phyloP scores from a whole-genome alignment of 2,329 filamentous ascomycete genomes.

The Drechslerella stenobrocha region DNA sequence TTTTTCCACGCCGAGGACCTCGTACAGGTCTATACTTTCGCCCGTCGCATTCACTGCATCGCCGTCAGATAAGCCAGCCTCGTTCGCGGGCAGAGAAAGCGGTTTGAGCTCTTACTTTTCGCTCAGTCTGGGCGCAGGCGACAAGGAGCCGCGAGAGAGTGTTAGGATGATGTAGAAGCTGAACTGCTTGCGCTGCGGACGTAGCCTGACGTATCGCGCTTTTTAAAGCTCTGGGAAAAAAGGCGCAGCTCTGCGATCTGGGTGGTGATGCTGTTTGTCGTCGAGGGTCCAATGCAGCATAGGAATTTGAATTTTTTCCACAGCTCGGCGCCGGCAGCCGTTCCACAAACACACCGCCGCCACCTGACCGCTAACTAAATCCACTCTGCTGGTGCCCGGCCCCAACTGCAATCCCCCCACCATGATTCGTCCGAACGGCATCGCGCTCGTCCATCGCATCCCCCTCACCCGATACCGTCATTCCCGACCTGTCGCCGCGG shows the following conservation, averaged over 20 bases:
- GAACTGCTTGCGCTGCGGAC: too few relatives aligned
- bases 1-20: conserved; percentile 75
- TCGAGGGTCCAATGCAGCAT: conserved; percentile 10
- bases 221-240: not conserved
- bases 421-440: conserved; percentile 19
- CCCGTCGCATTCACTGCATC: conserved; percentile 51
- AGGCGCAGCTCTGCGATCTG: not conserved
- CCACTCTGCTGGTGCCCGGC: conserved; percentile 1
- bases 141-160: conserved; percentile 1
- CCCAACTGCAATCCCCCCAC: not conserved
- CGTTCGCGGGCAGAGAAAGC: not conserved
- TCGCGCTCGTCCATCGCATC: conserved; percentile 19
- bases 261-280: conserved; percentile 4
- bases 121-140: conserved; percentile 8
- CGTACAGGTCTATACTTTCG: conserved; percentile 67
- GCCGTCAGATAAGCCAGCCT: conserved; percentile 22
- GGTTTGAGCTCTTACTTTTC: conserved; percentile 14
- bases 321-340: conserved; percentile 8
- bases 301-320: conserved; percentile 24
- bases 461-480: conserved; percentile 10
- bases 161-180: not conserved
- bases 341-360: conserved; percentile 26
- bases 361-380: conserved; percentile 17
- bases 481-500: not conserved
- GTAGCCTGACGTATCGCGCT: not conserved